Percentiles rank a stretch among this genome's conserved stretches.
Conservation (phyloP, 768 basidiomycete species). For the Boletus bicolor region DNA sequence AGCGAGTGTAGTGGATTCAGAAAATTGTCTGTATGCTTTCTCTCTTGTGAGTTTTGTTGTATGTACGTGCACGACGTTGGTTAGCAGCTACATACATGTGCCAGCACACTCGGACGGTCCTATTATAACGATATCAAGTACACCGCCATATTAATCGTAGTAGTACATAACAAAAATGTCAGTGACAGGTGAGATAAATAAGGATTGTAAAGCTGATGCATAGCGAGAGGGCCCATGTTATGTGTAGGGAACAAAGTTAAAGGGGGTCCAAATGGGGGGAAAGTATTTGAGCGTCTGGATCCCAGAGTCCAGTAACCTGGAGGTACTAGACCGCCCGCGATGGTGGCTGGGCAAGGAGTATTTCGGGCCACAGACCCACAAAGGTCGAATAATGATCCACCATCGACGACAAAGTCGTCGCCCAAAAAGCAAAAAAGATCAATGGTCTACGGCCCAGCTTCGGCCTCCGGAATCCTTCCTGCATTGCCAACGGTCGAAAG, state of each 20-base stretch:
- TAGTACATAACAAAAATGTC: background rate
- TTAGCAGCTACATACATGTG: background rate
- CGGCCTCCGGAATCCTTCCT: background rate
- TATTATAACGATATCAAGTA: background rate
- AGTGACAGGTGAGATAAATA: too few species aligned
- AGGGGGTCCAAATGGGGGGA: too few species aligned
- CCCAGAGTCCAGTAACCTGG: conserved; percentile 1
- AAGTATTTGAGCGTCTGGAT: background rate
- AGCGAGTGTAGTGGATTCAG: background rate
- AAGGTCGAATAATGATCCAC: background rate
- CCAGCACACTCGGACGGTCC: background rate
- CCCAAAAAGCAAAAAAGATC: background rate
- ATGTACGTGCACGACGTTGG: background rate
- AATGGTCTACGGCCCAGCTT: background rate
- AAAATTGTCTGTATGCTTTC: background rate
- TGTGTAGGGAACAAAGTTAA: background rate
- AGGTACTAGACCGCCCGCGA: background rate
- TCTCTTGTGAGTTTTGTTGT: background rate
- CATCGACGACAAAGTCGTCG: background rate
- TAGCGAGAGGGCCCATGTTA: background rate
- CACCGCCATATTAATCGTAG: background rate
- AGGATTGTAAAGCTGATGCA: background rate
- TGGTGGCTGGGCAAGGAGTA: background rate
- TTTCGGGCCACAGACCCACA: background rate
- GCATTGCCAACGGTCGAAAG: background rate